Conservation (phyloP, 2,329 filamentous ascomycete species). For the Thermothelomyces thermophilus region DNA sequence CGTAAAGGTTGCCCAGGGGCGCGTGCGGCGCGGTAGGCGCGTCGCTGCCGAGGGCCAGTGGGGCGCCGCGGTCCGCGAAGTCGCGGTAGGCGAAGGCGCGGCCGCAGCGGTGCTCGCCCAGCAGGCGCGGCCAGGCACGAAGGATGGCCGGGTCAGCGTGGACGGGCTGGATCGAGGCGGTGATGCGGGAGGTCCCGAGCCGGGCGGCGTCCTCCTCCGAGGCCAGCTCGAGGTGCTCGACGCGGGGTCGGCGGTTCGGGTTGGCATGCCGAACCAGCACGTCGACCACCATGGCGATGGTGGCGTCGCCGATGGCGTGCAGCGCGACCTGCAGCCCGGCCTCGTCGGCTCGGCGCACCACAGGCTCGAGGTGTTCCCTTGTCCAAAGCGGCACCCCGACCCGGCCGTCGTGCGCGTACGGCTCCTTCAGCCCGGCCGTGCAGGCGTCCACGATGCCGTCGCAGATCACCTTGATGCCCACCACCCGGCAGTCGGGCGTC, state of each 20-base stretch:
- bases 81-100: slow-evolving; percentile 59
- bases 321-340: slow-evolving; percentile 55
- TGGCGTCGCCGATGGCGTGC: slow-evolving; percentile 59
- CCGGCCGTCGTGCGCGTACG: slow-evolving; percentile 45
- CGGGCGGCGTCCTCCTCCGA: slow-evolving; percentile 47
- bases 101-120: slow-evolving; percentile 47
- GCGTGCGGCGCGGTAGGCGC: slow-evolving; percentile 52
- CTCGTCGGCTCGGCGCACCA: slow-evolving; percentile 47
- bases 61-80: slow-evolving; percentile 48
- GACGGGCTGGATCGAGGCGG: slow-evolving; percentile 52
- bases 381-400: slow-evolving; percentile 50
- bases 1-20: slow-evolving; percentile 51
- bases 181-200: slow-evolving; percentile 53
- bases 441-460: slow-evolving; percentile 61
- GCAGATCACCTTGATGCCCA: slow-evolving; percentile 59
- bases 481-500: slow-evolving; percentile 44
- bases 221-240: slow-evolving; percentile 59
- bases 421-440: slow-evolving; percentile 54
- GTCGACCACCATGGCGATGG: slow-evolving; percentile 52
- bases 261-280: slow-evolving; percentile 40
- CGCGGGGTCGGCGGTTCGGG: slow-evolving; percentile 48
- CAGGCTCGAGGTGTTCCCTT: slow-evolving; percentile 42
- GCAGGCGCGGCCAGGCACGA: slow-evolving; percentile 51
- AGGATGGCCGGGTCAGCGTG: slow-evolving; percentile 56
- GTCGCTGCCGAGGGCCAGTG: slow-evolving; percentile 52